phyloP scores from a whole-genome alignment of 2,329 filamentous ascomycete species.

The Achaetomium macrosporum region DNA sequence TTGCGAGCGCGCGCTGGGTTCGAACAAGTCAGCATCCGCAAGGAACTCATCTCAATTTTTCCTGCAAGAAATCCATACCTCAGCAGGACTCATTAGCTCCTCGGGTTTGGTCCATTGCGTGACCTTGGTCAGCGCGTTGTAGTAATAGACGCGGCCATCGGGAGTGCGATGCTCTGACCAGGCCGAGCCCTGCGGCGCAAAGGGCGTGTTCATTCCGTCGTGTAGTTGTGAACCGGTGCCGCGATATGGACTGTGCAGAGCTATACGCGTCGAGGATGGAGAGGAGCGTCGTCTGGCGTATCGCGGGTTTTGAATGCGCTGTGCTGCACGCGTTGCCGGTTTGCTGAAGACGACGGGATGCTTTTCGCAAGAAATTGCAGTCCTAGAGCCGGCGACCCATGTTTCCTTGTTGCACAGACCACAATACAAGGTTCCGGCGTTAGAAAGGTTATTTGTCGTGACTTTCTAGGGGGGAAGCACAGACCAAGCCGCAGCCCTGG shows the following conservation, averaged over 20 bases:
- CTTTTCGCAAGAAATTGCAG: slow-evolving; percentile 2
- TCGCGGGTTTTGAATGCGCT: background rate
- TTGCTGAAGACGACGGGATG: background rate
- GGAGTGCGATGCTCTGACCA: slow-evolving; percentile 80
- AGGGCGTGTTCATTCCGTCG: slow-evolving; percentile 43
- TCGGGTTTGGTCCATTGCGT: slow-evolving; percentile 94
- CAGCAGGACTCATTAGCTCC: slow-evolving; percentile 76
- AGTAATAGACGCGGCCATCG: slow-evolving; percentile 86
- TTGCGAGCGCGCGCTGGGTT: slow-evolving; percentile 65
- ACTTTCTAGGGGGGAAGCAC: too few relatives aligned
- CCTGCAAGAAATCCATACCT: slow-evolving; percentile 50
- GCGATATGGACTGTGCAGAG: background rate
- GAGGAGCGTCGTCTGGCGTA: background rate
- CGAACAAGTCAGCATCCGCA: slow-evolving; percentile 16
- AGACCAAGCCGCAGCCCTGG: too few relatives aligned
- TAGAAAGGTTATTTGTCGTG: too few relatives aligned
- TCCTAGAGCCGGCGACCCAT: background rate
- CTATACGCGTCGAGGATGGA: background rate
- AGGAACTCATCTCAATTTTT: background rate
- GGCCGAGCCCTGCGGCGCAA: slow-evolving; percentile 32
- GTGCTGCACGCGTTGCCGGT: background rate
- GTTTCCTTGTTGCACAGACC: slow-evolving; percentile 2
- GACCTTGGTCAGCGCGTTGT: slow-evolving; percentile 75
- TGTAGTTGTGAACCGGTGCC: background rate
- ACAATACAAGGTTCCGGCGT: too few relatives aligned